Evolutionary conservation across 345 rosid genomes (phyloP).

Genomic region (Pistacia atlantica): DNA sequence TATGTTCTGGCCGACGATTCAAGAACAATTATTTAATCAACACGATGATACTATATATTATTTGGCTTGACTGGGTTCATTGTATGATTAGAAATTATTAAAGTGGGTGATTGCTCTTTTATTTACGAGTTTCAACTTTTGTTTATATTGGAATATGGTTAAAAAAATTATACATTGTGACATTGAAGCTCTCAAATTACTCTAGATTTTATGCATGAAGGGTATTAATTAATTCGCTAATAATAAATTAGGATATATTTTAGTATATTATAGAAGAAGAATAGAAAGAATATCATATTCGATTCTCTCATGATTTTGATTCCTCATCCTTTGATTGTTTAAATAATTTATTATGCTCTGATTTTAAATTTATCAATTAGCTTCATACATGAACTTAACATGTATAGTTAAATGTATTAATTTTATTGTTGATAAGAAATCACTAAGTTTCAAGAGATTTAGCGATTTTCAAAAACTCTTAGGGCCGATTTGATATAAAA

Average conservation of each 20-base stretch:
- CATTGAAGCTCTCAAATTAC: background rate
- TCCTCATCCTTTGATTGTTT: background rate
- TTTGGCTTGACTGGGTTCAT: conserved; percentile 6
- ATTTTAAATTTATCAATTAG: background rate
- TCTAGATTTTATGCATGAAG: background rate
- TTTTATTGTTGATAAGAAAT: too few relatives aligned
- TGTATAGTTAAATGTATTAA: too few relatives aligned
- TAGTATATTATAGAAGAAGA: background rate
- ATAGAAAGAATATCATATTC: background rate
- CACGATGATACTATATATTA: conserved; percentile 6
- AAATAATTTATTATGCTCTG: background rate
- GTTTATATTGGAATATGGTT: background rate
- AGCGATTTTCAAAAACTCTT: too few relatives aligned
- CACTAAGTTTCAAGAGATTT: too few relatives aligned
- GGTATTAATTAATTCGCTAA: background rate
- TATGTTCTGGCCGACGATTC: conserved; percentile 1
- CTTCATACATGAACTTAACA: too few relatives aligned
- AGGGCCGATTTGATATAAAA: too few relatives aligned
- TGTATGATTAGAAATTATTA: conserved; percentile 14
- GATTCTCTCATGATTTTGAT: background rate
- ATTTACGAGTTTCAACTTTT: background rate
- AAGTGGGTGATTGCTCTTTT: background rate
- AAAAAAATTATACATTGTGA: background rate
- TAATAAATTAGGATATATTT: too few relatives aligned
- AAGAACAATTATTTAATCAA: background rate